Evolutionary conservation across 1,139 yeast genomes (phyloP).

Genomic region (Sugiyamaella novakii): DNA sequence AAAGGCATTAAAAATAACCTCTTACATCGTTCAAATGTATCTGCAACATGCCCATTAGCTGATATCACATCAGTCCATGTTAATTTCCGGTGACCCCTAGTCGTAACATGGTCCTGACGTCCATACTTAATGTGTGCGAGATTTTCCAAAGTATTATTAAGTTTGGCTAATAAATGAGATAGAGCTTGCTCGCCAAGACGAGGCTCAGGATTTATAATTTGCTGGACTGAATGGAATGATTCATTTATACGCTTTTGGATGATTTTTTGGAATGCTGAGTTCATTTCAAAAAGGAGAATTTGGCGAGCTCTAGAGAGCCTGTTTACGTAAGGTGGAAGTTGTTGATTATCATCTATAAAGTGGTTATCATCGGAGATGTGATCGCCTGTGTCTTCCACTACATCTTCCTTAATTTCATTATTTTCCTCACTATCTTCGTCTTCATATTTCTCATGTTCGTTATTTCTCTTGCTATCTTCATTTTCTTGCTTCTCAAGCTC

Average conservation of each 20-base stretch:
- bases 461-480: background rate
- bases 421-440: background rate
- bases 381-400: background rate
- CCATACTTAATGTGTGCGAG: slow-evolving; percentile 11
- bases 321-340: background rate
- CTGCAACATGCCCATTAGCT: slow-evolving; percentile 25
- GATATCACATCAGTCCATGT: slow-evolving; percentile 28
- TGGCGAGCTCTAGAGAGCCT: slow-evolving; percentile 22
- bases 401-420: background rate
- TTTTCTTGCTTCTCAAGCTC: too few species aligned
- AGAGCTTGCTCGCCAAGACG: slow-evolving; percentile 28
- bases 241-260: slow-evolving; percentile 29
- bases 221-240: slow-evolving; percentile 17
- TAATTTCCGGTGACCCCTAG: background rate
- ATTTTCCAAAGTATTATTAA: slow-evolving; percentile 3
- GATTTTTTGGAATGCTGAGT: slow-evolving; percentile 30
- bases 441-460: background rate
- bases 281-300: slow-evolving; percentile 28
- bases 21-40: slow-evolving; percentile 27
- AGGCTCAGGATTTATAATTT: slow-evolving; percentile 28
- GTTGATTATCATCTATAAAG: background rate
- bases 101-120: too few species aligned
- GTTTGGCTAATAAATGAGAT: slow-evolving; percentile 4
- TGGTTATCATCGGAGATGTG: background rate
- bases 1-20: slow-evolving; percentile 24